Evolutionary conservation across 2,329 filamentous ascomycete species (phyloP).

Genomic region (Fusarium anthophilum): DNA sequence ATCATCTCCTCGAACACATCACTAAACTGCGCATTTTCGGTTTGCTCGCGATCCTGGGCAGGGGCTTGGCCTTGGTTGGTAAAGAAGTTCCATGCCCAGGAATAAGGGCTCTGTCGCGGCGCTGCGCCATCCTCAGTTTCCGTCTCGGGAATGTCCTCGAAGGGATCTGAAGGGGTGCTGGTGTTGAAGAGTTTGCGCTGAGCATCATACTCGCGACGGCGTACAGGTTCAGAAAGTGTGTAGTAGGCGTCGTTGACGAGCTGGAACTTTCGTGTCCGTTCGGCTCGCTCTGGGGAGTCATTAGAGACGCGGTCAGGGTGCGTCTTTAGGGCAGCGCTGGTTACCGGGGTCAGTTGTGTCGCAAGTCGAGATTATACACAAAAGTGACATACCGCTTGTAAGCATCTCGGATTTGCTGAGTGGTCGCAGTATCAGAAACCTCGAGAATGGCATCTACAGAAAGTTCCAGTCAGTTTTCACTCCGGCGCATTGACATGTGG

Average conservation of each 20-base stretch:
- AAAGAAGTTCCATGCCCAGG: conserved; percentile 79
- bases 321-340: conserved; percentile 85
- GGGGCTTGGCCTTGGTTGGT: conserved; percentile 47
- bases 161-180: conserved; percentile 52
- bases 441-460: conserved; percentile 76
- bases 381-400: conserved; percentile 78
- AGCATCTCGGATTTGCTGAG: conserved; percentile 88
- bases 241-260: conserved; percentile 94
- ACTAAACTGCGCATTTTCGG: conserved; percentile 85
- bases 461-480: conserved; percentile 19
- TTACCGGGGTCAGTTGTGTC: conserved; percentile 20
- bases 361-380: background rate
- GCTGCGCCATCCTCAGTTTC: conserved; percentile 51
- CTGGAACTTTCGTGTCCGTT: conserved; percentile 89
- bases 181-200: conserved; percentile 56
- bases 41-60: conserved; percentile 58
- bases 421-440: conserved; percentile 76
- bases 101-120: conserved; percentile 66
- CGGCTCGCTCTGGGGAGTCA: conserved; percentile 82
- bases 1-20: conserved; percentile 91
- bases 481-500: conserved; percentile 13
- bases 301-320: conserved; percentile 90
- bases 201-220: conserved; percentile 86
- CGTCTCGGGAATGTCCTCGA: conserved; percentile 49
- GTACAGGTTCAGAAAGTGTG: conserved; percentile 80